Percentiles rank a stretch among this genome's conserved stretches.
Evolutionary conservation across 1,284 basidiomycete genomes (phyloP).

Genomic region (Marasmius tenuissimus): DNA sequence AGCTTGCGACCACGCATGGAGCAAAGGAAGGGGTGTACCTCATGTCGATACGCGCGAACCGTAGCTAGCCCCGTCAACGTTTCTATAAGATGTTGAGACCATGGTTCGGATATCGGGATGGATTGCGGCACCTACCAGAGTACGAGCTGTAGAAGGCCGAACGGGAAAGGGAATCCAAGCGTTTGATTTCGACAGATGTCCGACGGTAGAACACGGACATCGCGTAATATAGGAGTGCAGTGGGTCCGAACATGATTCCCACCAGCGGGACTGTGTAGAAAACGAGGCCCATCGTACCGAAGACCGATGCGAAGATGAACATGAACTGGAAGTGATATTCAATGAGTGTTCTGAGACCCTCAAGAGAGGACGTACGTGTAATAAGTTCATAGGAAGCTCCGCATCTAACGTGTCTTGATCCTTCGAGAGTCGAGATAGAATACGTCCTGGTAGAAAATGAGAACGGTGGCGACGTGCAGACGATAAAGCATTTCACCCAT

Average conservation of each 20-base stretch:
- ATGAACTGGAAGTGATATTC: constrained; percentile 35
- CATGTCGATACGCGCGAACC: constrained; percentile 41
- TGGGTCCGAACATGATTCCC: constrained; percentile 56
- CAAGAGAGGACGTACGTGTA: constrained; percentile 9
- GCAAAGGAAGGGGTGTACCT: constrained; percentile 25
- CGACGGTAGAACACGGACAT: constrained; percentile 53
- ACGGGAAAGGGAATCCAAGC: constrained; percentile 67
- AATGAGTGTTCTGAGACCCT: neutral
- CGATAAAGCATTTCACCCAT: constrained; percentile 43
- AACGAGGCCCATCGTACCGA: constrained; percentile 56
- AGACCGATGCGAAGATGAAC: constrained; percentile 42
- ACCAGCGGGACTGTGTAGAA: constrained; percentile 66
- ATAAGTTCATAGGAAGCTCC: constrained; percentile 33
- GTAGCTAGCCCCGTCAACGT: constrained; percentile 14
- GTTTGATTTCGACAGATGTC: constrained; percentile 65
- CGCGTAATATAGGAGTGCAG: constrained; percentile 48
- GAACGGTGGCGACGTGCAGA: constrained; percentile 16
- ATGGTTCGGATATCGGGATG: neutral
- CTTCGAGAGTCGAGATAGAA: constrained; percentile 45
- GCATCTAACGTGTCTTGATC: constrained; percentile 45
- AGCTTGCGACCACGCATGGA: neutral
- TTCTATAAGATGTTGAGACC: constrained; percentile 3
- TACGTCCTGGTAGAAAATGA: constrained; percentile 33
- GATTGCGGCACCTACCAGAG: constrained; percentile 5
- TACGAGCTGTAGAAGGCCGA: constrained; percentile 62